These are phyloP conservation scores for Mayamaea pseudoterrestris DNA, from an alignment of 108 stramenopile genomes.

Conservation along the genomic window DNA sequence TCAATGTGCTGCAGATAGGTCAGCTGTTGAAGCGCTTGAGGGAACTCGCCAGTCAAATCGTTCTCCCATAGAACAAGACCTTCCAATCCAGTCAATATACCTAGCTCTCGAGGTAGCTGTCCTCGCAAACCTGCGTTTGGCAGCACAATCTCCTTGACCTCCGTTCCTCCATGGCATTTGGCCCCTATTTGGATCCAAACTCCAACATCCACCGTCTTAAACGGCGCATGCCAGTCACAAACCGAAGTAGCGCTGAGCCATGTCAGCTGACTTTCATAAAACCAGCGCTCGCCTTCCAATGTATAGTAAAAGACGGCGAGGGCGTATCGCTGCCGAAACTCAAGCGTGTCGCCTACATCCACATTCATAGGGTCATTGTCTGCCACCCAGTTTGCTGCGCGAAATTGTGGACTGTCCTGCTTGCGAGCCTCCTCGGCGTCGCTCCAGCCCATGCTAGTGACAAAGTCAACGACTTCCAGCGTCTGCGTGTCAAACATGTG, in stretches of 20 bases:
- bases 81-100: neutral
- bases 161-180: no score
- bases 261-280: neutral
- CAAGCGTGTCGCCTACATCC: neutral
- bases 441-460: no score
- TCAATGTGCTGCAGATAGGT: conserved; percentile 5
- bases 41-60: conserved; percentile 14
- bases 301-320: conserved; percentile 24
- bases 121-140: no score
- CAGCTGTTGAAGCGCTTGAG: conserved; percentile 3
- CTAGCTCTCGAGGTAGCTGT: conserved; percentile 2
- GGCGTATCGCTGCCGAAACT: conserved; percentile 25
- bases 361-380: neutral
- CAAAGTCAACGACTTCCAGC: no score
- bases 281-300: neutral
- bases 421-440: neutral
- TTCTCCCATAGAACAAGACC: conserved; percentile 19
- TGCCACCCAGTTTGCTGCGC: neutral
- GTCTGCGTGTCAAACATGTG: no score
- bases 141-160: no score
- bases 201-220: neutral
- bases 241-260: neutral
- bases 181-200: no score
- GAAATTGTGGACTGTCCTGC: neutral
- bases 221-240: conserved; percentile 9